Base-by-base conservation (phyloP, 495 filamentous ascomycete genomes). In the Lindgomyces ingoldianus region DNA sequence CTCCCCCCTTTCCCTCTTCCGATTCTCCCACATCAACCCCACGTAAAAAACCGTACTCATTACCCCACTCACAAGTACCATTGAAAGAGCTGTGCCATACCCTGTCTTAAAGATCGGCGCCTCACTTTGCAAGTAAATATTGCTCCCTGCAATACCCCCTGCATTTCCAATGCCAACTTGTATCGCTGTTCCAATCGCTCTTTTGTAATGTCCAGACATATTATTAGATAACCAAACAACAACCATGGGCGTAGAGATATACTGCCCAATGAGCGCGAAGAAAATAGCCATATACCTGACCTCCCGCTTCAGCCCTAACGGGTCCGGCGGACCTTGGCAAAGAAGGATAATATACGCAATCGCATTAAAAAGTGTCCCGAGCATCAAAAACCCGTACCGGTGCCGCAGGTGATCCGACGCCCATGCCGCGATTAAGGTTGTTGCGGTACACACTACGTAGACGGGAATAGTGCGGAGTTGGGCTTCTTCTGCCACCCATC, bases 261-360 rank as follows among this genome's bases (percentile, higher is more conserved):
- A 88, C 61, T 82, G 80, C 58, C 86, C 87, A 33, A 83, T 82
- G 2, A 87, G 81, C 1, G 83, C 85, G 18, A 92, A 75, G 67
- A 90, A 91, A 1, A 91, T 81, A 4, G 87, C 89, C 33, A 80
- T 87, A 68, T 92, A 92, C 0, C 87, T 81, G 0, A 88, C 81
- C 0, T 80, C 82, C n/a, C n/a, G n/a, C n/a, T n/a, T n/a, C n/a
- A n/a, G n/a, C n/a, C n/a, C n/a, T n/a, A n/a, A n/a, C 1, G 87
- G 85, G 16, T 76, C 68, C 46, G 64, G n/a, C 71, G 72, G 44
- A n/a, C n/a, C n/a, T 79, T 72, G 33, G 72, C 69, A 72, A 60
- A 53, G 45, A 39, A 33, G 61, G n/a, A 90, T 84, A 44, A 85
- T 75, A 63, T 87, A 88, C 22, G 87, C 87, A 27, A 86, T 72